Base-by-base conservation (phyloP, 192 early-diverging fungal species). In the Mortierella antarctica region DNA sequence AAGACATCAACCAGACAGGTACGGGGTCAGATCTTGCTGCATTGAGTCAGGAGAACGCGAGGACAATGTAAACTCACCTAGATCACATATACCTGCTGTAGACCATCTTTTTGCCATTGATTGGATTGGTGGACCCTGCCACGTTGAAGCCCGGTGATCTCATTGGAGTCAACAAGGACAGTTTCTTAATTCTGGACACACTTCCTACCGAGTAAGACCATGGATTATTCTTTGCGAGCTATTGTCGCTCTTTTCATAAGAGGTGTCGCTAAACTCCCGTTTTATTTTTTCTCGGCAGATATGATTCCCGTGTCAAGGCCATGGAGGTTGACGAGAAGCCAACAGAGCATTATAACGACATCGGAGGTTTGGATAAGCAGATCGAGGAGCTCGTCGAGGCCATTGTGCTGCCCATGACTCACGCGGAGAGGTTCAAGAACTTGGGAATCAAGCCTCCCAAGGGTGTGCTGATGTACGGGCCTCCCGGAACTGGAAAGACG, bases 251-350 rank as follows among this genome's bases (percentile, higher is more conserved):
- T 21, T 17, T 15, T 55, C 23, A 46, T 13, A 52, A 6, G 8
- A 47, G 7, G 23, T 39, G 10, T 40, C 42, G n/a, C 10, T 67
- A 7, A 18, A 46, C 6, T 48, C 40, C 10, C 20, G 31, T 13
- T n/a, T 39, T 67, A 23, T 62, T 53, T 47, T n/a, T 17, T 23
- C 17, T 21, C n/a, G 42, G 17, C 71, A 92, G 92, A 79, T 99
- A 97, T 72, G 98, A 99, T 84, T 95, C 96, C 41, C 91, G 98
- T 53, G 98, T 98, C 49, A 98, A 98, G 84, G 98, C 96, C 14
- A 99, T 99, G 98, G 98, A 99, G 84, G 98, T 99, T 7, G 98
- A 99, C 66, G 98, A 99, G 82, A 98, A 98, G 85, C 98, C 98
- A 15, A 97, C 96, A 17, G 98, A 99, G 86, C 94, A 95, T 65